Conservation (phyloP, 2,329 filamentous ascomycete species). For the Colletotrichum eleusines region DNA sequence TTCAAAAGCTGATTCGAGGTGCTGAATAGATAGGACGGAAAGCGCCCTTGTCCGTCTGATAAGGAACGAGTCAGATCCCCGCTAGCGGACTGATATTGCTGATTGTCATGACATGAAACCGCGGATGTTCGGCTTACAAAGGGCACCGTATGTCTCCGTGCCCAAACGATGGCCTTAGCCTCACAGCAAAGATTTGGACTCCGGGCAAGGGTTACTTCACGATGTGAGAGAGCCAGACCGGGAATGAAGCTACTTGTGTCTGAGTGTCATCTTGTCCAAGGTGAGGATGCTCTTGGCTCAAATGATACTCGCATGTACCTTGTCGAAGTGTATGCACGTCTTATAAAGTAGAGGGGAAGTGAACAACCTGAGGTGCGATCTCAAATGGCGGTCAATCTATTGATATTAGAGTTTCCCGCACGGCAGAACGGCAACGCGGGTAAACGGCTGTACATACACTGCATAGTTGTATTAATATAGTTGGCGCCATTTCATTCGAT, state of each 20-base stretch:
- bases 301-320: neutral
- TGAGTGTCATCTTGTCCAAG: neutral
- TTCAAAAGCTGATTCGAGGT: neutral
- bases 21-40: neutral
- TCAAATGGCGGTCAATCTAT: too few species aligned
- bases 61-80: neutral
- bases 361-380: too few species aligned
- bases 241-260: neutral
- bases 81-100: neutral
- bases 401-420: too few species aligned
- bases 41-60: neutral
- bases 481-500: too few species aligned
- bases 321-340: neutral
- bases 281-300: neutral
- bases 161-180: too few species aligned
- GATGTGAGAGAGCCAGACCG: neutral
- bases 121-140: neutral
- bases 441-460: too few species aligned
- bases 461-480: too few species aligned
- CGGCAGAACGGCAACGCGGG: too few species aligned
- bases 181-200: neutral
- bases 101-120: too few species aligned
- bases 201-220: rapidly evolving
- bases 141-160: too few species aligned
- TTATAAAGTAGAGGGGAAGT: too few species aligned